Base-by-base conservation (phyloP, 768 basidiomycete species). In the Coprinopsis sp. region DNA sequence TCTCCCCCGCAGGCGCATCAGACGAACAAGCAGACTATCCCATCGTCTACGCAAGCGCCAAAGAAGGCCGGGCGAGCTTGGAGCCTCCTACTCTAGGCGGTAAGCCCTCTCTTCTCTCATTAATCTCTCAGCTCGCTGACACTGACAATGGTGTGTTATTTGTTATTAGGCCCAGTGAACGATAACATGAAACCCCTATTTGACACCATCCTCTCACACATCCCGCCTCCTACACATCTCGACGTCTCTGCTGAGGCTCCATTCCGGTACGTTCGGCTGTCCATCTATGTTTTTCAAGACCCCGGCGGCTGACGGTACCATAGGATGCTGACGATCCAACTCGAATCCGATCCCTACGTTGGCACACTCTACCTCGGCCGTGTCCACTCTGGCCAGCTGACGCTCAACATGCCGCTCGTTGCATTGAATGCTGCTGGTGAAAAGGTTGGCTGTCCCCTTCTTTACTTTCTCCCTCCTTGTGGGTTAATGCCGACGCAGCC, bases 1-100 rank as follows among this genome's bases (percentile, higher is more conserved):
- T n/a, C n/a, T n/a, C n/a, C n/a, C n/a, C n/a, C n/a, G n/a, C n/a
- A n/a, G n/a, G n/a, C n/a, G 74, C 73, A 2, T 68, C 71, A 1
- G 74, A 77, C 45, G 74, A 75, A 51, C 74, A 76, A 47, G 73
- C 69, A 34, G 73, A 77, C 11, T 77, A 77, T 44, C 74, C 74
- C 10, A 58, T 77, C 0, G 65, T 77, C 44, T 77, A 77, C 51
- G 71, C 73, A 8, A 74, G 73, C 25, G 73, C 73, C 3, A 75
- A 77, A 42, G 70, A 74, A 54, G 74, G 73, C 13, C 74, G 74
- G 73, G 74, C 74, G 1, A 29, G 36, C 11, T 62, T 67, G 44
- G 55, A 58, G 2, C 50, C 62, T 30, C 53, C 61, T 11, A 55
- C 57, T 10, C 53, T 60, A 1, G 50, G 52, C 6, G 36, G 58